These are phyloP conservation scores for Aspergillus sclerotialis DNA, from an alignment of 2,329 filamentous ascomycete species.

Conservation along the genomic window DNA sequence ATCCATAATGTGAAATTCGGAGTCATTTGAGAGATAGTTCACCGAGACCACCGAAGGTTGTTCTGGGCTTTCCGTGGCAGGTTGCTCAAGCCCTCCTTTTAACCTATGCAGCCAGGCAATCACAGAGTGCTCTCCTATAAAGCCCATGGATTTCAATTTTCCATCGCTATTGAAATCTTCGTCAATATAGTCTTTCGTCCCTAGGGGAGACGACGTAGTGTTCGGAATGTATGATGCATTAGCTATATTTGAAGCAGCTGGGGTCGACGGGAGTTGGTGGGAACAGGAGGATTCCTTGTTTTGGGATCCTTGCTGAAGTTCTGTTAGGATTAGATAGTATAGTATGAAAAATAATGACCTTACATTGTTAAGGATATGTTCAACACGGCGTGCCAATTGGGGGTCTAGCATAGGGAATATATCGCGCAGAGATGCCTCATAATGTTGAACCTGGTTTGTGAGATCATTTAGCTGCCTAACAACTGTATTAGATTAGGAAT, in stretches of 20 bases:
- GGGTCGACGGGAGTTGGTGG: conserved; percentile 8
- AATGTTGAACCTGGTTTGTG: conserved; percentile 28
- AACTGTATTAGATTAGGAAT: conserved; percentile 6
- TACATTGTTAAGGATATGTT: conserved; percentile 28
- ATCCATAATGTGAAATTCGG: conserved; percentile 25
- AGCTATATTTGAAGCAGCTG: conserved; percentile 4
- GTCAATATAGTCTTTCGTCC: conserved; percentile 33
- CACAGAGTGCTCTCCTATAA: conserved; percentile 40
- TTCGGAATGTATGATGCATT: conserved; percentile 7
- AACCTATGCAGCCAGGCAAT: conserved; percentile 38
- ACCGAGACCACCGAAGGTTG: conserved; percentile 24
- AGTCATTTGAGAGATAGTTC: conserved; percentile 36
- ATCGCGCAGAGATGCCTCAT: conserved; percentile 28
- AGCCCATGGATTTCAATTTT: conserved; percentile 32
- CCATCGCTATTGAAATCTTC: conserved; percentile 39
- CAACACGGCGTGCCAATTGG: conserved; percentile 26
- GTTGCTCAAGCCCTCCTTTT: conserved; percentile 27
- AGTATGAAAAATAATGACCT: conserved; percentile 7
- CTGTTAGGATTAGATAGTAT: conserved; percentile 2
- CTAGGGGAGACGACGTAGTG: conserved; percentile 19
- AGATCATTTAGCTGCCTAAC: conserved; percentile 33
- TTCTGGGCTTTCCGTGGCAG: conserved; percentile 12
- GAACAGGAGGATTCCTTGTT: conserved; percentile 5
- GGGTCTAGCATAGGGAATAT: conserved; percentile 26
- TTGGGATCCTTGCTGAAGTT: conserved; percentile 8